A percentile compares a stretch with the other conserved stretches of the same genome.
These are phyloP conservation scores for Colletotrichum sp. DNA, from an alignment of 2,329 filamentous ascomycete genomes.

Conservation along the genomic window DNA sequence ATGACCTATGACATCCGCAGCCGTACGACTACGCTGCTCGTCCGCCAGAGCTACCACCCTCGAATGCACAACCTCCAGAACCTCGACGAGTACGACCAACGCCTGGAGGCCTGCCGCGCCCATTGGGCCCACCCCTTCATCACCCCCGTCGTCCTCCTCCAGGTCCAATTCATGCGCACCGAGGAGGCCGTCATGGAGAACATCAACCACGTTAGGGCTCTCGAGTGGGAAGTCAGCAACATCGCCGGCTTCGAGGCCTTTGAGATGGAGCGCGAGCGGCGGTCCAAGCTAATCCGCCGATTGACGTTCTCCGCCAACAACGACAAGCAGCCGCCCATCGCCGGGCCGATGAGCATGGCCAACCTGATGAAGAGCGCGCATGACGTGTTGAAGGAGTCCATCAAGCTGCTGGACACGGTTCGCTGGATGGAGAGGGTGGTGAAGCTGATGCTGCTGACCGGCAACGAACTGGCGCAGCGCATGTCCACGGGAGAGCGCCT, in stretches of 20 bases:
- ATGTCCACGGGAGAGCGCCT: slow-evolving; percentile 19
- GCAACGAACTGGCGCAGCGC: slow-evolving; percentile 44
- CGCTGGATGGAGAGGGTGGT: slow-evolving; percentile 52
- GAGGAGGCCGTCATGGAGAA: slow-evolving; percentile 49
- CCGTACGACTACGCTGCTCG: slow-evolving; percentile 42
- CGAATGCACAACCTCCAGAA: slow-evolving; percentile 44
- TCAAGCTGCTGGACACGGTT: slow-evolving; percentile 49
- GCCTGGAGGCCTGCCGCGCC: slow-evolving; percentile 45
- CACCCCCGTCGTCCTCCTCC: slow-evolving; percentile 48
- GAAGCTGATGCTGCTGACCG: slow-evolving; percentile 45
- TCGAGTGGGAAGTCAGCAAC: slow-evolving; percentile 46
- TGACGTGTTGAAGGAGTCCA: slow-evolving; percentile 48
- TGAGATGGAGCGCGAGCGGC: slow-evolving; percentile 25
- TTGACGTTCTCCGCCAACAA: slow-evolving; percentile 1
- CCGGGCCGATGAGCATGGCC: slow-evolving; percentile 46
- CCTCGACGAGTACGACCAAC: slow-evolving; percentile 49
- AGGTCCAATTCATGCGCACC: slow-evolving; percentile 49
- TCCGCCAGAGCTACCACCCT: slow-evolving; percentile 48
- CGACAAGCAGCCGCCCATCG: neutral
- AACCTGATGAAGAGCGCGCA: slow-evolving; percentile 52
- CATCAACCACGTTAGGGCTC: slow-evolving; percentile 42
- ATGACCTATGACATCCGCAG: slow-evolving; percentile 47
- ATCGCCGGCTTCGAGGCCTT: slow-evolving; percentile 43
- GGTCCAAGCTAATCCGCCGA: slow-evolving; percentile 23
- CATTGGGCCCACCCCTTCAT: slow-evolving; percentile 52